phyloP scores from a whole-genome alignment of 129 eudicot genomes.

The Silybum marianum region DNA sequence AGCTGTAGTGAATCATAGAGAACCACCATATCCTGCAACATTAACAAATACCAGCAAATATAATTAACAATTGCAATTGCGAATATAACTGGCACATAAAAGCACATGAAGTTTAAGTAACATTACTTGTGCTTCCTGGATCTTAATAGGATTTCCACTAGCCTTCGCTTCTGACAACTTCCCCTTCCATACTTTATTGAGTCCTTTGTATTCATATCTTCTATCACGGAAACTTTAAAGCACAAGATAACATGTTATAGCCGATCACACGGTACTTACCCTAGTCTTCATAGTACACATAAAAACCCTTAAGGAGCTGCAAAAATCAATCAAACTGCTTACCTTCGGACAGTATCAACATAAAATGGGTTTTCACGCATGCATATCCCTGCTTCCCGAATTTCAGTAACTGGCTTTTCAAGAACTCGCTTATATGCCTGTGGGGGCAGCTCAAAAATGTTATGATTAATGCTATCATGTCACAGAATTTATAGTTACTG shows the following conservation, averaged over 20 bases:
- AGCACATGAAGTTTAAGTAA: constrained; percentile 6
- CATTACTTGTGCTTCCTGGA: constrained; percentile 98
- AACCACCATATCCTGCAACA: constrained; percentile 95
- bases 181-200: constrained; percentile 98
- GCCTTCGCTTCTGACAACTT: constrained; percentile 94
- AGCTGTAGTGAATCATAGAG: constrained; percentile 95
- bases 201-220: constrained; percentile 98
- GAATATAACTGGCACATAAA: not conserved
- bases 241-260: constrained; percentile 32
- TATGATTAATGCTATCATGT: constrained; percentile 17
- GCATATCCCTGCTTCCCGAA: constrained; percentile 97
- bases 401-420: constrained; percentile 78
- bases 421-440: constrained; percentile 97
- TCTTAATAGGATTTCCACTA: constrained; percentile 92
- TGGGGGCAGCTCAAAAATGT: constrained; percentile 6
- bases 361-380: constrained; percentile 99
- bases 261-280: not conserved
- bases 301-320: not conserved
- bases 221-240: constrained; percentile 89
- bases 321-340: constrained; percentile 27
- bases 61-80: not conserved
- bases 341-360: constrained; percentile 99
- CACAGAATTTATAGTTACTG: constrained; percentile 14
- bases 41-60: constrained; percentile 14
- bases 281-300: constrained; percentile 6